Percentiles rank a stretch among this genome's conserved stretches.
Conservation (phyloP, 331 rosid genomes). For the Telfairia occidentalis region DNA sequence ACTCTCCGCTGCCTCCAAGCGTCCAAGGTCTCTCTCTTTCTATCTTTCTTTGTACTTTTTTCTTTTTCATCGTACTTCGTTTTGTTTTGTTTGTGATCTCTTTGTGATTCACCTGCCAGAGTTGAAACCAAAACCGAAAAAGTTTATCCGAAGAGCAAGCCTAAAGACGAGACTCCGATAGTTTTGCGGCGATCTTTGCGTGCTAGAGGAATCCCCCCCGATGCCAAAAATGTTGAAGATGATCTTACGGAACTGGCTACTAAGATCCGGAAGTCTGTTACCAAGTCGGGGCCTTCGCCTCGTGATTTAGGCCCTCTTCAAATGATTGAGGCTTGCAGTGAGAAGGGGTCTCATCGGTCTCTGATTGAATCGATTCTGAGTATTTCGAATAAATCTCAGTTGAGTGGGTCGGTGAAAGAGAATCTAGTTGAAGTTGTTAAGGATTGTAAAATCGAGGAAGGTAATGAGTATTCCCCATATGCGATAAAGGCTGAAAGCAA, state of each 20-base stretch:
- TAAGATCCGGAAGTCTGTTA: conserved; percentile 10
- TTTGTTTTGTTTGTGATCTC: neutral
- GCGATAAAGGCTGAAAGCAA: neutral
- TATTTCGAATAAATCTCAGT: conserved; percentile 16
- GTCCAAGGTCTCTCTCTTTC: conserved; percentile 37
- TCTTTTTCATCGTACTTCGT: neutral
- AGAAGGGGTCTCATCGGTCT: conserved; percentile 24
- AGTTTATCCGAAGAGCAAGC: conserved; percentile 36
- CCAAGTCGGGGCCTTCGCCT: conserved; percentile 4
- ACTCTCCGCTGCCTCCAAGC: conserved; percentile 52
- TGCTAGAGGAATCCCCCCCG: conserved; percentile 62
- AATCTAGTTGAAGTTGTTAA: neutral
- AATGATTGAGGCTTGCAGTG: conserved; percentile 33
- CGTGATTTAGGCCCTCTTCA: conserved; percentile 37
- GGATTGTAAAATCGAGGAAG: neutral
- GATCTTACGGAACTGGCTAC: conserved; percentile 13
- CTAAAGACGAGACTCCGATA: conserved; percentile 40
- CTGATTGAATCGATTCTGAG: conserved; percentile 35
- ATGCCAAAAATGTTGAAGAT: conserved; percentile 21
- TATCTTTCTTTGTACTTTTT: neutral
- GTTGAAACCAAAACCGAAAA: conserved; percentile 38
- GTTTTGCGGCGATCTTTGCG: conserved; percentile 71
- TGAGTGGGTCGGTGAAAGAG: neutral
- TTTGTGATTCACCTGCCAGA: conserved; percentile 21
- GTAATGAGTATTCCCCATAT: neutral